Percentiles rank a stretch among this genome's conserved stretches.
Conservation (phyloP, 331 rosid genomes). For the Prunus yedoensis region DNA sequence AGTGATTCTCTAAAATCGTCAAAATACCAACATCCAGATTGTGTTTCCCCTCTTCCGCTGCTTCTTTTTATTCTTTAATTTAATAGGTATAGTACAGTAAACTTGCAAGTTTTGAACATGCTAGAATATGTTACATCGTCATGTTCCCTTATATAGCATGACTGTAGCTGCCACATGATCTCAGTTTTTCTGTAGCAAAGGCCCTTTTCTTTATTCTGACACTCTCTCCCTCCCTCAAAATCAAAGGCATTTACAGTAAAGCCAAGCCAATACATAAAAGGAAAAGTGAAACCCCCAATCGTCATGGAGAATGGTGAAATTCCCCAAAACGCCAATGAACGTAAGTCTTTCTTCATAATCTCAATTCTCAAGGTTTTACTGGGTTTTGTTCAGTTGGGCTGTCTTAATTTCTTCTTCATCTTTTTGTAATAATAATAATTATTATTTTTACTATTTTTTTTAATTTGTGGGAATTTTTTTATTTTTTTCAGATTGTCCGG, state of each 20-base stretch:
- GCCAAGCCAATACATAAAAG: not conserved
- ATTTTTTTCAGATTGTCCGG: slow-evolving; percentile 73
- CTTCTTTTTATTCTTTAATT: slow-evolving; percentile 16
- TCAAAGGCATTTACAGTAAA: too few species aligned
- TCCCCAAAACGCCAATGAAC: slow-evolving; percentile 81
- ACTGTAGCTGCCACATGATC: slow-evolving; percentile 46
- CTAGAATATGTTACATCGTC: slow-evolving; percentile 34
- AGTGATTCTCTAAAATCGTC: slow-evolving; percentile 12
- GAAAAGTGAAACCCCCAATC: not conserved
- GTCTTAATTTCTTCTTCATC: too few species aligned
- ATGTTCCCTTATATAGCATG: slow-evolving; percentile 34
- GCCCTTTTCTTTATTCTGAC: slow-evolving; percentile 2
- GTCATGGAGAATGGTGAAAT: slow-evolving; percentile 69
- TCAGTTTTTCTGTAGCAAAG: slow-evolving; percentile 14
- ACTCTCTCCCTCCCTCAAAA: too few species aligned
- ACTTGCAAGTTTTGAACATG: slow-evolving; percentile 52
- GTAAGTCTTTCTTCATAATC: slow-evolving; percentile 39
- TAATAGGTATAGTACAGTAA: slow-evolving; percentile 41
- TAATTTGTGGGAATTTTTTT: not conserved
- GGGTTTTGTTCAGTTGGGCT: too few species aligned
- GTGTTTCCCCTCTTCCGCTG: slow-evolving; percentile 23
- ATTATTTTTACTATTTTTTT: too few species aligned
- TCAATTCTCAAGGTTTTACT: not conserved
- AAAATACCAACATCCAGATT: slow-evolving; percentile 21
- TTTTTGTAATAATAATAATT: too few species aligned